Conservation (phyloP, 1,139 yeast genomes). For the Yamadazyma dushanensis region DNA sequence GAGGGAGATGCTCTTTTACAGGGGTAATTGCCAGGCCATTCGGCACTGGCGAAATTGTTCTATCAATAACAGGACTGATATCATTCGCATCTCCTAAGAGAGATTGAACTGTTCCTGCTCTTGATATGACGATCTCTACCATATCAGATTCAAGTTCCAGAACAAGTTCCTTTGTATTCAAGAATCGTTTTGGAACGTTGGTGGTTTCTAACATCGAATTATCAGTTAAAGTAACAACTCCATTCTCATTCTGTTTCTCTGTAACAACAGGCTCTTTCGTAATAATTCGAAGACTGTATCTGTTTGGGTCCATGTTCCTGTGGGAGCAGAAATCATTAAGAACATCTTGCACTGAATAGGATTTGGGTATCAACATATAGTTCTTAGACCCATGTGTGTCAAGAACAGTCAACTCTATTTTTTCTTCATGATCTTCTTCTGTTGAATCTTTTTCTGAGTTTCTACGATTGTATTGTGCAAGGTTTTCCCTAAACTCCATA, state of each 20-base stretch:
- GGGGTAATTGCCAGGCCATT: constrained; percentile 12
- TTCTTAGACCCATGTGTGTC: constrained; percentile 10
- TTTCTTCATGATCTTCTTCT: constrained; percentile 4
- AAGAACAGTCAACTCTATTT: constrained; percentile 10
- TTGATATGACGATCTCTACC: constrained; percentile 24
- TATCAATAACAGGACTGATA: constrained; percentile 12
- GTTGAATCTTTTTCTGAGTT: background rate
- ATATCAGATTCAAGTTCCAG: constrained; percentile 21
- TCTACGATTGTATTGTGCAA: constrained; percentile 17
- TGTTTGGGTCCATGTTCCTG: constrained; percentile 27
- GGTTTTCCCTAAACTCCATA: constrained; percentile 33
- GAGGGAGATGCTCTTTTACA: background rate
- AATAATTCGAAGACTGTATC: constrained; percentile 22
- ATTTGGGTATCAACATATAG: constrained; percentile 10
- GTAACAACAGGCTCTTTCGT: constrained; percentile 9
- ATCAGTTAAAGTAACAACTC: constrained; percentile 14
- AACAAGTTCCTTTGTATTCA: constrained; percentile 24
- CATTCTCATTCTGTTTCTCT: constrained; percentile 4
- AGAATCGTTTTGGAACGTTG: constrained; percentile 6
- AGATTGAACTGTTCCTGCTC: constrained; percentile 9
- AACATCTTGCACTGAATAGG: constrained; percentile 31
- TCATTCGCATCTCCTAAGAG: constrained; percentile 8
- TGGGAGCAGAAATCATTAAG: constrained; percentile 33
- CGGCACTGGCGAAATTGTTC: constrained; percentile 13
- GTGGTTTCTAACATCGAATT: constrained; percentile 6